A percentile compares a stretch with the other conserved stretches of the same genome.
These are phyloP conservation scores for Hymenoscyphus albidus DNA, from an alignment of 2,329 filamentous ascomycete species.

Conservation along the genomic window DNA sequence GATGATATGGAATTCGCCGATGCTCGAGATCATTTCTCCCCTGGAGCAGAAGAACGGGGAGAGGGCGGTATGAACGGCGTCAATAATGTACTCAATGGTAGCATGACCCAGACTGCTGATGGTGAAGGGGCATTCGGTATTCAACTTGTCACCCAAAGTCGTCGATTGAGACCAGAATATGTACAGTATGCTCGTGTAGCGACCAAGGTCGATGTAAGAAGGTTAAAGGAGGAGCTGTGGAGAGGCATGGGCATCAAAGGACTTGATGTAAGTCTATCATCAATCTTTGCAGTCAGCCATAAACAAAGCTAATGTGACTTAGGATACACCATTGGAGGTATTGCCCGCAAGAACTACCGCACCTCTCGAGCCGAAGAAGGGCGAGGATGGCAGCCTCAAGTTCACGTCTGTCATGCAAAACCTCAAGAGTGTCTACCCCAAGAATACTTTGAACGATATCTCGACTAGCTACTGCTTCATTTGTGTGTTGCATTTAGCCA, in stretches of 20 bases:
- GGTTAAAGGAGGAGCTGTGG: conserved; percentile 68
- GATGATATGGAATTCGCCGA: conserved; percentile 75
- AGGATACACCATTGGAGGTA: conserved; percentile 26
- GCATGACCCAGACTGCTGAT: conserved; percentile 43
- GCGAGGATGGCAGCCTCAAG: conserved; percentile 55
- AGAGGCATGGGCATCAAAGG: conserved; percentile 58
- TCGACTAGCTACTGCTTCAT: conserved; percentile 94
- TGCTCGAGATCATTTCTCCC: conserved; percentile 74
- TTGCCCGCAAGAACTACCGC: conserved; percentile 34
- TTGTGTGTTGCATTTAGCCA: conserved; percentile 69
- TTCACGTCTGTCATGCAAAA: conserved; percentile 93
- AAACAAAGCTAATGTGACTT: conserved; percentile 16
- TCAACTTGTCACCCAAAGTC: conserved; percentile 61
- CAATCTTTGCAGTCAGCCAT: background rate
- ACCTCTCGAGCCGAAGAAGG: conserved; percentile 32
- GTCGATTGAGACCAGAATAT: conserved; percentile 62
- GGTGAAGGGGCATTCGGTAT: conserved; percentile 53
- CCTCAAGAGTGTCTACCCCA: conserved; percentile 80
- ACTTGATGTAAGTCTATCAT: conserved; percentile 44
- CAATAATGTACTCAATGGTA: conserved; percentile 48
- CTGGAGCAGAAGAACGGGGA: conserved; percentile 48
- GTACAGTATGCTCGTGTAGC: conserved; percentile 67
- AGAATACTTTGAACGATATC: conserved; percentile 85
- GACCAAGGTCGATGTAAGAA: conserved; percentile 67
- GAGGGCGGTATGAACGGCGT: conserved; percentile 45